Evolutionary conservation across 176 grass and related monocot genomes (phyloP), one percentile per base, ranked within the genome.

Genomic region (Triticum dicoccoides): DNA sequence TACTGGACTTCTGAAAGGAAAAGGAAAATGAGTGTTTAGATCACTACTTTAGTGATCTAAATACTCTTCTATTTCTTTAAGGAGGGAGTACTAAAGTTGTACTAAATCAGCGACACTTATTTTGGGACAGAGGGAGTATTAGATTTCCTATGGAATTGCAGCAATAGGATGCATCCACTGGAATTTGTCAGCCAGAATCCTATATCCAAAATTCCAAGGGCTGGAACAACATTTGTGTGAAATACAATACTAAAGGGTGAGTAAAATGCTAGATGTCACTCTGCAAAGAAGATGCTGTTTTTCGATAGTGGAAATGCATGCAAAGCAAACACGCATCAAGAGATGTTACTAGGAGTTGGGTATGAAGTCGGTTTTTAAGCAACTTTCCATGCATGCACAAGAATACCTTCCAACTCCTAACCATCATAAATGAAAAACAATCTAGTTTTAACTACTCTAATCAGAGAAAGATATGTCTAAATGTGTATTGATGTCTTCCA

Each of bases 221-320:
- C 64, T 66, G 24, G 64, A 66, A 66, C 27, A 66, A 66, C 27
- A 66, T 32, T 66, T 66, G 64, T 32, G 64, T 13, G 3, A 62
- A 62, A 4, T 61, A n/a, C 20, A 24, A 68, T 33, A 30, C 65
- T 34, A 34, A 68, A 8, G 32, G 27, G 30, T 30, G 6, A 30
- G 38, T 61, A 61, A 79, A 79, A 79, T 38, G 54, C 52, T 61
- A 14, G 18, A 78, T 76, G 7, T 52, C 73, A 52, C 73, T 76
- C 24, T 52, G 8, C 76, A 61, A 78, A 78, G 10, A n/a, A 61
- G 52, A 34, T 61, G 32, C 10, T 78, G 14, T 78, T 77, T 21
- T 79, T 61, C 14, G 11, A 23, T 79, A 79, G 21, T 39, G 56
- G 56, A 35, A 79, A 79, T 23, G n/a, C 58, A 5, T 23, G 32